phyloP scores from a whole-genome alignment of 2,329 filamentous ascomycete species.

The Trichoderma sp. region DNA sequence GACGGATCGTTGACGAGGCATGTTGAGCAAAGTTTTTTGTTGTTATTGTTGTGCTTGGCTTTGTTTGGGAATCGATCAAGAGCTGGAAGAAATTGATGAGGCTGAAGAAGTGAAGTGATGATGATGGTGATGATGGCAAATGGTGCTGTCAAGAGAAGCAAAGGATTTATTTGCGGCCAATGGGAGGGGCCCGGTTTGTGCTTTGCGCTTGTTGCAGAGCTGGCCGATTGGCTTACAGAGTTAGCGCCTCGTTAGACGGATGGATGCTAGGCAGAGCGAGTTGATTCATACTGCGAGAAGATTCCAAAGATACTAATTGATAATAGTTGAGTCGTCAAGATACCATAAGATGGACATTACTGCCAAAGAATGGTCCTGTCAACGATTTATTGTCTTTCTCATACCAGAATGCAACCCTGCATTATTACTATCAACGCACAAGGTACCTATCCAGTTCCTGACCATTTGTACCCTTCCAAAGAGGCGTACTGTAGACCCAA shows the following conservation, averaged over 20 bases:
- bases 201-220: conserved; percentile 12
- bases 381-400: no score
- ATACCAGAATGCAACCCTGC: no score
- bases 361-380: no score
- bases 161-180: conserved; percentile 9
- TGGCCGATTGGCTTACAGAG: background rate
- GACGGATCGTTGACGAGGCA: conserved; percentile 78
- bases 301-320: background rate
- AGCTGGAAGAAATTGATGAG: conserved; percentile 33
- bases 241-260: conserved; percentile 36
- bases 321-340: no score
- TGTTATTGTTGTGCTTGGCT: conserved; percentile 8
- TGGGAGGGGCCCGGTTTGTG: conserved; percentile 34
- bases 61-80: conserved; percentile 25
- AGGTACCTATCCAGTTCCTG: no score
- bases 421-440: no score
- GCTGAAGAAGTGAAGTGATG: conserved; percentile 32
- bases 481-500: background rate
- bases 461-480: no score
- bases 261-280: background rate
- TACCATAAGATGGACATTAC: no score
- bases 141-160: background rate
- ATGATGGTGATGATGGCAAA: conserved; percentile 29
- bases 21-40: conserved; percentile 46
- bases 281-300: background rate